A percentile compares a stretch with the other conserved stretches of the same genome.
These are phyloP conservation scores for Tolypocladium nubicola DNA, from an alignment of 2,329 filamentous ascomycete genomes.

Conservation along the genomic window DNA sequence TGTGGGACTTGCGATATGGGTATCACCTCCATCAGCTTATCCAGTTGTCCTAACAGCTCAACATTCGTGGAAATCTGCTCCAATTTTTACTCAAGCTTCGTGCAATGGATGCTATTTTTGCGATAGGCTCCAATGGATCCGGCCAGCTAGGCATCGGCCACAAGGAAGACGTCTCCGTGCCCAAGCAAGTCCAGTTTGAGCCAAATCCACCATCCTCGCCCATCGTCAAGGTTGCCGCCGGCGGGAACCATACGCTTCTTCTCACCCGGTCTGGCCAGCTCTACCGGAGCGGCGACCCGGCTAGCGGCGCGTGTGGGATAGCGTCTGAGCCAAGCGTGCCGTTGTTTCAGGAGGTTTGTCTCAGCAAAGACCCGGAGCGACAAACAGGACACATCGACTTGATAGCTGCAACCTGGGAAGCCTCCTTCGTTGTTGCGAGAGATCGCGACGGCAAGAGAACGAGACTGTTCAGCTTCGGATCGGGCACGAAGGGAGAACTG, in stretches of 20 bases:
- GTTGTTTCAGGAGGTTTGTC: conserved; percentile 28
- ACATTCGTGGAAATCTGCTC: background rate
- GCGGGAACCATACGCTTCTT: conserved; percentile 81
- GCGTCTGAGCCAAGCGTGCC: conserved; percentile 16
- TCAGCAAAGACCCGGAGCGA: conserved; percentile 18
- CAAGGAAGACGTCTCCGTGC: conserved; percentile 57
- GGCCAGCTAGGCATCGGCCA: conserved; percentile 66
- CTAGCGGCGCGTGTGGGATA: conserved; percentile 44
- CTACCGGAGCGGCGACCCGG: conserved; percentile 53
- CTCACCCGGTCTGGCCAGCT: conserved; percentile 48
- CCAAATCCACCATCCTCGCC: conserved; percentile 23
- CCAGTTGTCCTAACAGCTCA: background rate
- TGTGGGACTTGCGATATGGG: background rate
- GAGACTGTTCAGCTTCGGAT: conserved; percentile 52
- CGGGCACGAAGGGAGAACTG: conserved; percentile 61
- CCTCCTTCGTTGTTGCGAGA: conserved; percentile 49
- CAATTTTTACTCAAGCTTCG: conserved; percentile 1
- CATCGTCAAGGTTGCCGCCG: conserved; percentile 39
- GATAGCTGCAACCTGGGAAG: conserved; percentile 70
- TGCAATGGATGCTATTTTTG: conserved; percentile 45
- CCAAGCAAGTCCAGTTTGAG: conserved; percentile 50
- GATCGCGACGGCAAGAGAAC: conserved; percentile 32
- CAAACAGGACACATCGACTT: conserved; percentile 21
- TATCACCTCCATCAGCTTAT: background rate
- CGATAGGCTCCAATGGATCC: conserved; percentile 68